Percentiles rank a stretch among this genome's conserved stretches.
These are phyloP conservation scores for Paraconiothyrium sp. DNA, from an alignment of 2,329 filamentous ascomycete species.

Conservation along the genomic window DNA sequence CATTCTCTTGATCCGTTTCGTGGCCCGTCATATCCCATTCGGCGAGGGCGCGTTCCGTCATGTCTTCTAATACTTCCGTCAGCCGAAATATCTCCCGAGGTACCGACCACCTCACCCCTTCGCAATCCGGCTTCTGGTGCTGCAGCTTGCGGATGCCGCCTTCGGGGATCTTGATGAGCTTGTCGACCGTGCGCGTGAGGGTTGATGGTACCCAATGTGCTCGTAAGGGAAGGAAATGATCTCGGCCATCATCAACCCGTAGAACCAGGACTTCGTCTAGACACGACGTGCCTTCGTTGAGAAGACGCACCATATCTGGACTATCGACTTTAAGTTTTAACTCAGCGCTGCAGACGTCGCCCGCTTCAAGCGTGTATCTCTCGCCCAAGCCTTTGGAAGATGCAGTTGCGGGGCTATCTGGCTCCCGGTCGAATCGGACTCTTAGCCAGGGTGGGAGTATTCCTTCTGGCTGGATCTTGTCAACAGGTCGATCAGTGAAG, in stretches of 20 bases:
- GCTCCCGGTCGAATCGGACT: conserved; percentile 68
- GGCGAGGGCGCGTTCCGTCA: conserved; percentile 66
- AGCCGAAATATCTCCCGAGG: conserved; percentile 90
- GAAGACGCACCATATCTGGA: conserved; percentile 68
- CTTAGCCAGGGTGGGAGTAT: conserved; percentile 73
- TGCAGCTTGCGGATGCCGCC: conserved; percentile 76
- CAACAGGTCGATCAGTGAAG: conserved; percentile 77
- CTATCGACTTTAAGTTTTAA: conserved; percentile 74
- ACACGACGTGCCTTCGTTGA: conserved; percentile 73
- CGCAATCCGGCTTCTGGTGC: conserved; percentile 59
- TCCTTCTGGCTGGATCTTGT: conserved; percentile 54
- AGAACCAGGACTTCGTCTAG: conserved; percentile 91
- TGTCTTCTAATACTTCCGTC: conserved; percentile 77
- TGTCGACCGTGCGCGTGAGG: conserved; percentile 86
- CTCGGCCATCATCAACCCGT: conserved; percentile 81
- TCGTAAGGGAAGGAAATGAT: conserved; percentile 87
- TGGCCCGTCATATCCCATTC: conserved; percentile 69
- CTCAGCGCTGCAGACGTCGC: conserved; percentile 78
- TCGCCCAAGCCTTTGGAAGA: conserved; percentile 44
- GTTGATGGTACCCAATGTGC: conserved; percentile 83
- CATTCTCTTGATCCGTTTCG: conserved; percentile 42
- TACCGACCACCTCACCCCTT: conserved; percentile 76
- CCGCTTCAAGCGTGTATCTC: conserved; percentile 79
- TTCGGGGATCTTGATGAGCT: conserved; percentile 86
- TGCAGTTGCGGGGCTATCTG: conserved; percentile 47